Conservation (phyloP, 495 filamentous ascomycete genomes). For the Eremomyces bilateralis region DNA sequence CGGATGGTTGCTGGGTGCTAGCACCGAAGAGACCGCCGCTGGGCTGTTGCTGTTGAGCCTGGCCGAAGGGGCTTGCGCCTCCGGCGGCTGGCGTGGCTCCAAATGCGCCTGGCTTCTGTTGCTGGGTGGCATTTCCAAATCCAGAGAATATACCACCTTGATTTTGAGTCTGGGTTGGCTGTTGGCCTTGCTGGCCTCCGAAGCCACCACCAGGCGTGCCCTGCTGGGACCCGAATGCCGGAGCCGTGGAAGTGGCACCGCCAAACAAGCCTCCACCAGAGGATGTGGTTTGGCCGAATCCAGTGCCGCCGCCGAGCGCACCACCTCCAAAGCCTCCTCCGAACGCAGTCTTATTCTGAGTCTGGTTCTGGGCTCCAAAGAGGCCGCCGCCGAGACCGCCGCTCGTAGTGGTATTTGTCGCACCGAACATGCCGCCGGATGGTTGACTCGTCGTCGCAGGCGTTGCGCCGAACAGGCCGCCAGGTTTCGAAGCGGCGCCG, state of each 20-base stretch:
- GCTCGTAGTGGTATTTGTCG: background rate
- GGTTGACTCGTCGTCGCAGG: conserved; percentile 3
- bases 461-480: conserved; percentile 5
- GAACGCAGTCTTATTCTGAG: conserved; percentile 10
- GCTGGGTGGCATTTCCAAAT: background rate
- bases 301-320: background rate
- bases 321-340: conserved; percentile 5
- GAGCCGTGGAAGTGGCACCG: conserved; percentile 1
- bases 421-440: conserved; percentile 5
- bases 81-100: too few relatives aligned
- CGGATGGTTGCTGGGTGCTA: conserved; percentile 22
- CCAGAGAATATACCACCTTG: conserved; percentile 18
- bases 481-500: conserved; percentile 12
- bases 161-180: conserved; percentile 21
- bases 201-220: conserved; percentile 18
- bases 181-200: conserved; percentile 24
- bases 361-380: conserved; percentile 5
- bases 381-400: conserved; percentile 1
- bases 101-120: conserved; percentile 1
- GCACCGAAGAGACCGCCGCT: conserved; percentile 24
- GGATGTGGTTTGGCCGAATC: background rate
- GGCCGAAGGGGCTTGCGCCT: background rate
- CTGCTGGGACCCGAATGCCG: conserved; percentile 7
- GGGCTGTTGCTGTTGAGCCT: conserved; percentile 16
- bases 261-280: background rate